A percentile compares a stretch with the other conserved stretches of the same genome.
phyloP scores from a whole-genome alignment of 257 asterid species.

The Agastache rugosa region DNA sequence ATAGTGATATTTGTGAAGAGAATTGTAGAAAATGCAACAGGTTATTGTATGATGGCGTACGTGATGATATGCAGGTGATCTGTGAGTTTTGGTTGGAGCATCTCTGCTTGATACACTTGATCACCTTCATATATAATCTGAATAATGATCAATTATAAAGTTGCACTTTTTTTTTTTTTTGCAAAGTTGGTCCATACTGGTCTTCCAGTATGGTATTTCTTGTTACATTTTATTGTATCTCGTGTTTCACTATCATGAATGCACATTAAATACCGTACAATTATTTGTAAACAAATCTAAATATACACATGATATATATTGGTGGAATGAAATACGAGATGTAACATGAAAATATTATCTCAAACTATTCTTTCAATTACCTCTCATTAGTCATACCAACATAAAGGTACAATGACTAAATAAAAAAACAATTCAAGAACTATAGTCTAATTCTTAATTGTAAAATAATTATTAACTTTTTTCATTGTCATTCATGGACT shows the following conservation, averaged over 20 bases:
- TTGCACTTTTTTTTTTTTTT: background rate
- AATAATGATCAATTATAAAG: background rate
- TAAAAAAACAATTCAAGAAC: no score
- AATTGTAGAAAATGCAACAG: slow-evolving; percentile 20
- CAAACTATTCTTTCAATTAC: no score
- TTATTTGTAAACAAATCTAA: no score
- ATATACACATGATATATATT: no score
- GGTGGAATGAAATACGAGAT: no score
- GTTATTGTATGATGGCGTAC: slow-evolving; percentile 5
- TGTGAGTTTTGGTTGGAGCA: slow-evolving; percentile 17
- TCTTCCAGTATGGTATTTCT: background rate
- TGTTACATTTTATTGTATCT: background rate
- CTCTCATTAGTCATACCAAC: no score
- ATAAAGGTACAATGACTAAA: no score
- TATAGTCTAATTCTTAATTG: no score
- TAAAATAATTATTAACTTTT: no score
- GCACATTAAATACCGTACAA: no score
- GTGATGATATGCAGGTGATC: slow-evolving; percentile 18
- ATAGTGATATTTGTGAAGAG: slow-evolving; percentile 23
- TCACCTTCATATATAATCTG: background rate
- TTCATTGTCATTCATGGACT: no score
- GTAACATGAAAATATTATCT: no score
- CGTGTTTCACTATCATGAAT: background rate
- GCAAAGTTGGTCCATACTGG: background rate
- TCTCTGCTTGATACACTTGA: background rate